Percentiles rank a stretch among this genome's conserved stretches.
Conservation (phyloP, 2,329 filamentous ascomycete genomes). For the Penicillium sp. region DNA sequence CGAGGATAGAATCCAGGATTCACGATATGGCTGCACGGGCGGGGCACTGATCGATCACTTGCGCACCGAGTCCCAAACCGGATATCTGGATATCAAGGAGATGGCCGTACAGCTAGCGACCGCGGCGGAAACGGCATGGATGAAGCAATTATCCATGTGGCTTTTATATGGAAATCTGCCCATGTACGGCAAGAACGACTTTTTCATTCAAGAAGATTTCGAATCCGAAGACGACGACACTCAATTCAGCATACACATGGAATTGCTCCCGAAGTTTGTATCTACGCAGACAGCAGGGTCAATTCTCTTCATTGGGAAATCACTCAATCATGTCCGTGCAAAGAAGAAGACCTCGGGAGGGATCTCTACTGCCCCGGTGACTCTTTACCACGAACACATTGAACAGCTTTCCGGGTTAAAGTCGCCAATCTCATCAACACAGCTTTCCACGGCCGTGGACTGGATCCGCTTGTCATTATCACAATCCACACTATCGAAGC, state of each 20-base stretch:
- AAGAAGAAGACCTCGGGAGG: conserved; percentile 46
- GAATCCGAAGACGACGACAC: conserved; percentile 46
- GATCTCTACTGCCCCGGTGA: conserved; percentile 62
- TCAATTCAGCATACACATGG: conserved; percentile 65
- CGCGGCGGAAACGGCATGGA: conserved; percentile 85
- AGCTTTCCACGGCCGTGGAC: conserved; percentile 73
- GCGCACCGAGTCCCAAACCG: conserved; percentile 78
- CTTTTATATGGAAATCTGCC: conserved; percentile 86
- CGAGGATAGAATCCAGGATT: conserved; percentile 38
- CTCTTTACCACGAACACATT: conserved; percentile 49
- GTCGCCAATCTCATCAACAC: conserved; percentile 75
- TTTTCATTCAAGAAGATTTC: conserved; percentile 71
- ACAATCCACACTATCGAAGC: conserved; percentile 78
- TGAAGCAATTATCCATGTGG: conserved; percentile 90
- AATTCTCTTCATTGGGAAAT: conserved; percentile 89
- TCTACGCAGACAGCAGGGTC: conserved; percentile 75
- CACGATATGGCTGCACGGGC: conserved; percentile 62
- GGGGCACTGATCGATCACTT: conserved; percentile 78
- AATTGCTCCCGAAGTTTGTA: conserved; percentile 80
- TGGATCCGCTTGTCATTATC: conserved; percentile 82
- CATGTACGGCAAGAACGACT: conserved; percentile 78
- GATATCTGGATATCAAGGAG: conserved; percentile 83
- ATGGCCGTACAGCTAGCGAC: conserved; percentile 74
- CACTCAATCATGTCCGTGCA: conserved; percentile 79
- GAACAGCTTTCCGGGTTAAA: conserved; percentile 69